Evolutionary conservation across 1,284 basidiomycete genomes (phyloP).

Genomic region (Pseudomicrostroma phylloplanum): DNA sequence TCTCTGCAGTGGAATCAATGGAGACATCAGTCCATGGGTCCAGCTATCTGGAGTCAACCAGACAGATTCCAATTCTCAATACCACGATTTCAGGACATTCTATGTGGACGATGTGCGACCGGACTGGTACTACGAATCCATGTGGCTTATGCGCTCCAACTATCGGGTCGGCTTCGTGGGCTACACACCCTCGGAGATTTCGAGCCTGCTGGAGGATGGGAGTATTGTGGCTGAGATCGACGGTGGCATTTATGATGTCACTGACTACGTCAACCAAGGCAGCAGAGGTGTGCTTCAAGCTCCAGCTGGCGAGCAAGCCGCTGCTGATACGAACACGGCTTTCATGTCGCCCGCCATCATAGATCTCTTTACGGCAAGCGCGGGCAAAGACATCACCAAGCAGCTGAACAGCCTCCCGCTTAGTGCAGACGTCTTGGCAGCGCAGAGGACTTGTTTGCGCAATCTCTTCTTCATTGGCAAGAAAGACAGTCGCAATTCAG

Average conservation of each 20-base stretch:
- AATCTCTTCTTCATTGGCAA: constrained; percentile 88
- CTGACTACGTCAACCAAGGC: constrained; percentile 60
- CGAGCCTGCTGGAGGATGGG: constrained; percentile 60
- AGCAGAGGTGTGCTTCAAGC: constrained; percentile 53
- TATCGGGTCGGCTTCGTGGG: constrained; percentile 84
- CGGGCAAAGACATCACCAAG: constrained; percentile 80
- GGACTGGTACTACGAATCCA: constrained; percentile 91
- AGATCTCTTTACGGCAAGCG: constrained; percentile 72
- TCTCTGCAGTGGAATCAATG: constrained; percentile 78
- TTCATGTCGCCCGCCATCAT: constrained; percentile 76
- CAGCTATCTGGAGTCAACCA: constrained; percentile 71
- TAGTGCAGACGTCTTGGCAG: constrained; percentile 62
- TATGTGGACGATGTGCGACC: constrained; percentile 77
- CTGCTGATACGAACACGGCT: constrained; percentile 57
- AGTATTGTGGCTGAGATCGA: constrained; percentile 76
- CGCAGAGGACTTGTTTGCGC: constrained; percentile 80
- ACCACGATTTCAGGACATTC: constrained; percentile 81
- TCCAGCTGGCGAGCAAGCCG: constrained; percentile 62
- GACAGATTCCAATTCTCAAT: constrained; percentile 66
- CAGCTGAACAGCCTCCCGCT: constrained; percentile 64
- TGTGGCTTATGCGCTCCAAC: constrained; percentile 68
- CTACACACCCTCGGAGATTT: constrained; percentile 72
- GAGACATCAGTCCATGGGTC: constrained; percentile 77
- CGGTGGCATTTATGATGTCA: constrained; percentile 79
- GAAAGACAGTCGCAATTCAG: constrained; percentile 83